Base-by-base conservation (phyloP, 108 stramenopile species). In the Cyclotella cryptica region DNA sequence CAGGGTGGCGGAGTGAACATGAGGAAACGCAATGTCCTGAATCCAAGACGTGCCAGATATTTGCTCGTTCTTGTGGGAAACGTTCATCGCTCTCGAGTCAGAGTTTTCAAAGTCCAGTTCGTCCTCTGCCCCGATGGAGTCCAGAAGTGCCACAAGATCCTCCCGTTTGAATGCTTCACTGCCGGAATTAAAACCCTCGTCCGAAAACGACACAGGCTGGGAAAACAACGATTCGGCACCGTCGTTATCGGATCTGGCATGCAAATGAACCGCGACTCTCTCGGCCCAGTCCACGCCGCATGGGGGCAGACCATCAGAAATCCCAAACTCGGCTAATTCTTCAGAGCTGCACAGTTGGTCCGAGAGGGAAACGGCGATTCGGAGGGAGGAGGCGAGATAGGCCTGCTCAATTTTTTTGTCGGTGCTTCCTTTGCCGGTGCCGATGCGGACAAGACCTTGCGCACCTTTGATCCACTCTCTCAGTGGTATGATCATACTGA, bases 401-500 rank as follows among this genome's bases (percentile, higher is more conserved):
- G 47, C 47, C 47, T 49, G 47, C 3, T 3, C 15, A 3, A 49
- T 49, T 49, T 49, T 49, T 3, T 49, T 49, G 15, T 49, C n/a
- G 47, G 47, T 49, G 9, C 6, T 49, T 17, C 3, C 47, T 3
- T 3, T 49, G 47, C 18, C 15, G 47, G 35, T 35, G 35, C 35
- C 35, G 2, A 35, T 35, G 35, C 6, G 2, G 2, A 35, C 35
- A 35, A 35, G 35, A 35, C 35, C 35, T 35, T 35, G 35, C 6
- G 47, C 47, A 49, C 47, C 47, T 49, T 49, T n/a, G 47, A 49
- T 49, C 47, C 47, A 49, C n/a, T 49, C 18, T 9, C 47, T 49
- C 18, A 49, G 47, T 17, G 47, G n/a, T 7, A 49, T 49, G 47
- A 49, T 49, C 47, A 49, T 49, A 9, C 35, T 35, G 35, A 35